phyloP scores from a whole-genome alignment of 257 asterid genomes.

The Voacanga thouarsii region DNA sequence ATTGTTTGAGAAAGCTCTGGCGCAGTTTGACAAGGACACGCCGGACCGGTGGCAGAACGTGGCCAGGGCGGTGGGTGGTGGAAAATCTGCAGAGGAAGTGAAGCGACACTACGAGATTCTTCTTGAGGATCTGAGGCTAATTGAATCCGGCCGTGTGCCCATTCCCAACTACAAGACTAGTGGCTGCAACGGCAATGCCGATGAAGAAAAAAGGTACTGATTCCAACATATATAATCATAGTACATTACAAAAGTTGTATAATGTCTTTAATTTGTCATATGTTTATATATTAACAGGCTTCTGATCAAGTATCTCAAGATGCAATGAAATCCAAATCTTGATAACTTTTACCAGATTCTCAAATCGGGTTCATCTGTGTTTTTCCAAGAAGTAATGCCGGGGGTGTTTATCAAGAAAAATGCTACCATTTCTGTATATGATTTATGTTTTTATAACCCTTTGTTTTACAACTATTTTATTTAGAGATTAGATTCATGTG shows the following conservation, averaged over 20 bases:
- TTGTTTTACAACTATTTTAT: too few relatives aligned
- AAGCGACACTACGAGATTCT: slow-evolving; percentile 63
- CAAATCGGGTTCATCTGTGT: neutral
- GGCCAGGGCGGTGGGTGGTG: slow-evolving; percentile 68
- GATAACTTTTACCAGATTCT: neutral
- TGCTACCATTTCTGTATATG: neutral
- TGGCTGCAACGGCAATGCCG: neutral
- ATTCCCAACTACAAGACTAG: slow-evolving; percentile 43
- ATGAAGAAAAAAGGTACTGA: slow-evolving; percentile 41
- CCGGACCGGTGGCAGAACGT: slow-evolving; percentile 86
- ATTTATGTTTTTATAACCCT: too few relatives aligned
- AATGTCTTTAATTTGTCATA: too few relatives aligned
- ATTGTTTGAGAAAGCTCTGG: slow-evolving; percentile 62
- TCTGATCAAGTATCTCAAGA: slow-evolving; percentile 32
- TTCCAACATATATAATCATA: neutral
- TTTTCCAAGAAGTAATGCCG: neutral
- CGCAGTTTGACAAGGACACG: slow-evolving; percentile 54
- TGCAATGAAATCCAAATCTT: slow-evolving; percentile 19
- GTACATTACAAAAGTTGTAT: too few relatives aligned
- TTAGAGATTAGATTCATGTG: too few relatives aligned
- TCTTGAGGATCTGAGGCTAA: slow-evolving; percentile 66
- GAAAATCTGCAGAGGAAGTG: slow-evolving; percentile 66
- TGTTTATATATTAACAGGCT: slow-evolving; percentile 29
- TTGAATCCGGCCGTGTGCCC: slow-evolving; percentile 63
- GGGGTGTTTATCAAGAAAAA: neutral